Conservation (phyloP, 352 stramenopile genomes). For the Globisporangium recalcitrans region DNA sequence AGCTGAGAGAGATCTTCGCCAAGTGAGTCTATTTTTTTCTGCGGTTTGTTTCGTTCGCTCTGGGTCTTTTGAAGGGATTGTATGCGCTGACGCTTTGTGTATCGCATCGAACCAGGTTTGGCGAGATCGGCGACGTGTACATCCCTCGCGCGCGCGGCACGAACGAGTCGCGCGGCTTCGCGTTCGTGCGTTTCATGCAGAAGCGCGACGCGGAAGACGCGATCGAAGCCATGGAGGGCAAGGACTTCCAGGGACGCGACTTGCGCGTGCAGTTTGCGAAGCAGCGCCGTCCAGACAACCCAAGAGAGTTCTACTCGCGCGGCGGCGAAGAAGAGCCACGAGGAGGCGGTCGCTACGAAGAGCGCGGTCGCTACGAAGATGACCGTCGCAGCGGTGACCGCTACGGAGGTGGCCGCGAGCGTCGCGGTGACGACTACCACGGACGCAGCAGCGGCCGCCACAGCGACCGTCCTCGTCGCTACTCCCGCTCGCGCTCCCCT, state of each 20-base stretch:
- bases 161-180: conserved; percentile 77
- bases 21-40: conserved; percentile 42
- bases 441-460: conserved; percentile 20
- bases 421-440: conserved; percentile 15
- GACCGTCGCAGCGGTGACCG: conserved; percentile 22
- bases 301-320: conserved; percentile 64
- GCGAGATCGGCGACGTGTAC: conserved; percentile 81
- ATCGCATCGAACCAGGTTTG: conserved; percentile 22
- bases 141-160: conserved; percentile 69
- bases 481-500: conserved; percentile 37
- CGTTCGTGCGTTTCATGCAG: conserved; percentile 87
- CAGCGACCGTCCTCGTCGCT: conserved; percentile 23
- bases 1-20: conserved; percentile 60
- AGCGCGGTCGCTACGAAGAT: conserved; percentile 20
- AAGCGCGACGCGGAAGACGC: conserved; percentile 87
- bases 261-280: conserved; percentile 75
- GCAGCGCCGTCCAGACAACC: conserved; percentile 73
- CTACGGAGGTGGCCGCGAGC: conserved; percentile 14
- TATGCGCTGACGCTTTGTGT: not conserved
- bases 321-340: conserved; percentile 22
- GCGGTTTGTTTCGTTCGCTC: conserved; percentile 14
- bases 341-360: conserved; percentile 20
- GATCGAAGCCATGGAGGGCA: conserved; percentile 68
- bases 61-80: not conserved
- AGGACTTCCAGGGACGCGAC: conserved; percentile 67